These are phyloP conservation scores for Coemansia pectinata DNA, from an alignment of 192 early-diverging fungal species.

Conservation along the genomic window DNA sequence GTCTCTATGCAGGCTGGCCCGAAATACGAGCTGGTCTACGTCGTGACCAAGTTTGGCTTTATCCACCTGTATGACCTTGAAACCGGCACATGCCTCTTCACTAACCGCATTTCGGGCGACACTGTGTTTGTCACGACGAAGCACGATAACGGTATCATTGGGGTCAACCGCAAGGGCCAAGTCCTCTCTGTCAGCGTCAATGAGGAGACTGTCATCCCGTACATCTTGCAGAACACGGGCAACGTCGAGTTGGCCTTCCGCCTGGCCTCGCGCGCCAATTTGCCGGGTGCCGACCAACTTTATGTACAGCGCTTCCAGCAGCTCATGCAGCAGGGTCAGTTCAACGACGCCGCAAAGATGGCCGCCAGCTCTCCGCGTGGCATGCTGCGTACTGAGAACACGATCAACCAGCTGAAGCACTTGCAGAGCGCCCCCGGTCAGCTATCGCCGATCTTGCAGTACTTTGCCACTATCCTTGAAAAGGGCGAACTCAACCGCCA, in stretches of 20 bases:
- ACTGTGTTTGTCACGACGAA: slow-evolving; percentile 98
- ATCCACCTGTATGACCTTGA: slow-evolving; percentile 98
- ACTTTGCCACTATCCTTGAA: slow-evolving; percentile 95
- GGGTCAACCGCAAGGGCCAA: slow-evolving; percentile 94
- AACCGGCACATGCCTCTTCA: slow-evolving; percentile 91
- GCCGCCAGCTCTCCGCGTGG: slow-evolving; percentile 95
- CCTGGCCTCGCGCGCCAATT: slow-evolving; percentile 83
- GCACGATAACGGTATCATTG: slow-evolving; percentile 89
- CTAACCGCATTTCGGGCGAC: slow-evolving; percentile 96
- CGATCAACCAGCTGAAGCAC: slow-evolving; percentile 93
- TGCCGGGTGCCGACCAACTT: slow-evolving; percentile 92
- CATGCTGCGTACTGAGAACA: slow-evolving; percentile 90
- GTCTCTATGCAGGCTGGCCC: slow-evolving; percentile 95
- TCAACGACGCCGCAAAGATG: slow-evolving; percentile 88
- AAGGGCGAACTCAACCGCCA: slow-evolving; percentile 92
- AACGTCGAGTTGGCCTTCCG: slow-evolving; percentile 90
- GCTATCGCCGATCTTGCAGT: slow-evolving; percentile 92
- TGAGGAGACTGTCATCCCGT: slow-evolving; percentile 88
- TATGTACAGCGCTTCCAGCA: slow-evolving; percentile 91
- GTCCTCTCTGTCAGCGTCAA: slow-evolving; percentile 94
- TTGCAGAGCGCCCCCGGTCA: slow-evolving; percentile 74
- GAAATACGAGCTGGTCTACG: slow-evolving; percentile 92
- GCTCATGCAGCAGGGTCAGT: slow-evolving; percentile 74
- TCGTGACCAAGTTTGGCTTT: slow-evolving; percentile 98
- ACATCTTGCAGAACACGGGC: slow-evolving; percentile 78